Evolutionary conservation across 164 flowering plant genomes (phyloP).

Genomic region (Akebia trifoliata): DNA sequence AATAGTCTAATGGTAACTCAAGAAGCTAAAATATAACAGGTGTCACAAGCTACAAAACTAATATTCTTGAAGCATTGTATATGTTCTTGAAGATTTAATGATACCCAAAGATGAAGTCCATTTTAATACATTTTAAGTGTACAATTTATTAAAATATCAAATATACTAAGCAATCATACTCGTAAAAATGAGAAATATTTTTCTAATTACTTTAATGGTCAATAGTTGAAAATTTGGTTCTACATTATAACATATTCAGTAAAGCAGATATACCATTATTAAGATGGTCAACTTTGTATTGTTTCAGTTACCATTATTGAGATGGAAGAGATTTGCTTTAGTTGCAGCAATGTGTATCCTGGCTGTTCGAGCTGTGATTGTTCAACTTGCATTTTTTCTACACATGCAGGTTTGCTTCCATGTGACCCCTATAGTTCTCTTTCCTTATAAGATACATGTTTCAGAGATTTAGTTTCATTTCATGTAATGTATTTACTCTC

Average conservation of each 20-base stretch:
- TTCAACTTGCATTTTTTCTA: constrained; percentile 84
- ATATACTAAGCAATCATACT: too few species aligned
- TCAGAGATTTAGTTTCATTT: not conserved
- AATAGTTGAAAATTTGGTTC: too few species aligned
- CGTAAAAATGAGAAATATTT: too few species aligned
- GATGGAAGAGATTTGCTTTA: constrained; percentile 91
- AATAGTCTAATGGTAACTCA: not conserved
- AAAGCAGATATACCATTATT: not conserved
- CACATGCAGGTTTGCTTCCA: constrained; percentile 67
- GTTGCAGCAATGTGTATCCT: constrained; percentile 91
- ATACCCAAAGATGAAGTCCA: too few species aligned
- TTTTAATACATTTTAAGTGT: too few species aligned
- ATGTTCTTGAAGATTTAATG: too few species aligned
- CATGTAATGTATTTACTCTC: not conserved
- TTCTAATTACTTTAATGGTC: too few species aligned
- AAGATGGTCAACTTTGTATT: too few species aligned
- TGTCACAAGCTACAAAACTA: not conserved
- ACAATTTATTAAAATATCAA: too few species aligned
- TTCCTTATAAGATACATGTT: not conserved
- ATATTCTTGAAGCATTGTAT: too few species aligned
- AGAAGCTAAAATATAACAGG: too few species aligned
- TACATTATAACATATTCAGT: not conserved
- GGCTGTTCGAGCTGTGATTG: constrained; percentile 89
- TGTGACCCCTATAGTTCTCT: not conserved
- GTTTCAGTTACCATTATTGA: constrained; percentile 70